phyloP scores from a whole-genome alignment of 2,329 filamentous ascomycete genomes.

The Ceratocystis lukuohia region DNA sequence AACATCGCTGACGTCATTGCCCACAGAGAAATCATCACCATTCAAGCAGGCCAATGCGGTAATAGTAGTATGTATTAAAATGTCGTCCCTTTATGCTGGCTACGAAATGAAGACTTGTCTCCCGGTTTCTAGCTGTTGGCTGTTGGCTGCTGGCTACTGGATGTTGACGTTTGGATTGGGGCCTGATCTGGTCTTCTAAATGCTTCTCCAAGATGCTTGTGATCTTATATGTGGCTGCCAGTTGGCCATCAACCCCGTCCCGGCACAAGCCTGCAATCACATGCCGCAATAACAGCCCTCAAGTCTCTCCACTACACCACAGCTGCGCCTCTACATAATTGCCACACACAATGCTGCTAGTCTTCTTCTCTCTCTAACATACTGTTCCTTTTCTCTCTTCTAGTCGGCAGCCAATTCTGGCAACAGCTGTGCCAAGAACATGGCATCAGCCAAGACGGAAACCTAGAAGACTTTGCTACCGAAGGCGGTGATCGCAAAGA shows the following conservation, averaged over 20 bases:
- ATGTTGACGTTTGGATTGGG: neutral
- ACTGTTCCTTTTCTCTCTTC: conserved; percentile 31
- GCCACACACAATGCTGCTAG: neutral
- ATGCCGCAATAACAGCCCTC: no score
- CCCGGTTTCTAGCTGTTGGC: no score
- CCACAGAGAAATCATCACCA: conserved; percentile 90
- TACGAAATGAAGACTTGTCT: neutral
- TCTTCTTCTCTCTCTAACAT: neutral
- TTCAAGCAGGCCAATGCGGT: conserved; percentile 97
- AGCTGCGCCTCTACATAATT: no score
- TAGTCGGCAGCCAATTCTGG: conserved; percentile 97
- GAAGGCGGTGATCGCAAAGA: conserved; percentile 97
- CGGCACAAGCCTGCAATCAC: no score
- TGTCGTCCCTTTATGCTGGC: neutral
- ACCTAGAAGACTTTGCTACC: conserved; percentile 92
- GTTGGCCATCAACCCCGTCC: neutral
- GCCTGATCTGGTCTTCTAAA: neutral
- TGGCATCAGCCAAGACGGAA: conserved; percentile 93
- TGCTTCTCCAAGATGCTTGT: neutral
- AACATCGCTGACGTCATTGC: conserved; percentile 5
- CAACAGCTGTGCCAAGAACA: conserved; percentile 97
- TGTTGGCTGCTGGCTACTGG: no score
- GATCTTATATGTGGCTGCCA: neutral
- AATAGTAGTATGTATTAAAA: conserved; percentile 70
- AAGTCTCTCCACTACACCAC: neutral